phyloP scores from a whole-genome alignment of 768 basidiomycete species.

The Podaxis rugospora region DNA sequence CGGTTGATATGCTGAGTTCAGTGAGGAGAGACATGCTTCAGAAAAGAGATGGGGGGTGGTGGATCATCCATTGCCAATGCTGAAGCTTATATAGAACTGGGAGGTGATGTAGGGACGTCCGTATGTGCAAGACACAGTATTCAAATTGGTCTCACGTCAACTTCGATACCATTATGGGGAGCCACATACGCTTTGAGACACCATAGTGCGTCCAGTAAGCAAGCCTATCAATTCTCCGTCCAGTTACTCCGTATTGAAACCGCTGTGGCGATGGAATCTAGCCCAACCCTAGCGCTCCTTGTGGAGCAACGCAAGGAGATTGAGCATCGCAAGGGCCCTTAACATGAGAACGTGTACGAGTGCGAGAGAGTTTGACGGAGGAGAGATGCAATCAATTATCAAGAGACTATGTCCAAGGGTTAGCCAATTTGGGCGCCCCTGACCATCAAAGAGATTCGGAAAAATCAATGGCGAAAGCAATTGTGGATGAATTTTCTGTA shows the following conservation, averaged over 20 bases:
- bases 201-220: constrained; percentile 1
- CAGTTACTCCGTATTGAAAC: constrained; percentile 9
- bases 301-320: constrained; percentile 6
- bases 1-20: background rate
- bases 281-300: background rate
- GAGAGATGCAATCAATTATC: constrained; percentile 10
- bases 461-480: constrained; percentile 1
- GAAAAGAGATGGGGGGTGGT: background rate
- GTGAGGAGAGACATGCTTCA: constrained; percentile 9
- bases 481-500: background rate
- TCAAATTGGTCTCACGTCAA: constrained; percentile 6
- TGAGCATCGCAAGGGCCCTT: constrained; percentile 8
- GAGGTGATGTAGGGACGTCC: constrained; percentile 7
- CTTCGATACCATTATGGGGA: constrained; percentile 7
- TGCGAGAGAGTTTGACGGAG: constrained; percentile 3
- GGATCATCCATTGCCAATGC: background rate
- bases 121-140: background rate
- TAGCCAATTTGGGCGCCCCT: constrained; percentile 4
- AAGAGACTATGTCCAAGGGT: background rate
- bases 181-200: constrained; percentile 2
- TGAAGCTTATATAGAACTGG: constrained; percentile 4
- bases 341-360: constrained; percentile 6
- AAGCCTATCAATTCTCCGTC: constrained; percentile 7
- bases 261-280: constrained; percentile 4
- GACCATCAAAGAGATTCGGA: constrained; percentile 8